Evolutionary conservation across 805 yeast species (phyloP).

Genomic region (Cyberlindnera amylophila): DNA sequence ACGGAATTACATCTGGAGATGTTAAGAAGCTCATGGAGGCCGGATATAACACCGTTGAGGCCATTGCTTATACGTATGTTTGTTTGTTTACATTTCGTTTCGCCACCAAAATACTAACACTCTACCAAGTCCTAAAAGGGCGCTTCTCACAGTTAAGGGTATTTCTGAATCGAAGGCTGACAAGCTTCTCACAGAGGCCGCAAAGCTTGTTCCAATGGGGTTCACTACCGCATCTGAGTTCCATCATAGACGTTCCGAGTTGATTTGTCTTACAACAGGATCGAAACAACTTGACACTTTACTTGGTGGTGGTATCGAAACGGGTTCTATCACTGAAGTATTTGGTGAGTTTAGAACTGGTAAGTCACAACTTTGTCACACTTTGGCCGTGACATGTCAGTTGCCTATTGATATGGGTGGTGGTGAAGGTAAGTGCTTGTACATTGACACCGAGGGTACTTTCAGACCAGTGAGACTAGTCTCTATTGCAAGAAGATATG

Average conservation of each 20-base stretch:
- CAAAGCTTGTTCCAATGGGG: constrained; percentile 88
- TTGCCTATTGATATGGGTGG: constrained; percentile 96
- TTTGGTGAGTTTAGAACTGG: constrained; percentile 98
- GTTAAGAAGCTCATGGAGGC: constrained; percentile 74
- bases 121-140: constrained; percentile 58
- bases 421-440: constrained; percentile 95
- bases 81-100: background rate
- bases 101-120: constrained; percentile 8
- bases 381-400: constrained; percentile 95
- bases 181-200: constrained; percentile 74
- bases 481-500: constrained; percentile 87
- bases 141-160: constrained; percentile 75
- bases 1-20: constrained; percentile 81
- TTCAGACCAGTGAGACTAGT: constrained; percentile 89
- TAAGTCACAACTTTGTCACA: constrained; percentile 94
- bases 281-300: constrained; percentile 90
- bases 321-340: constrained; percentile 93
- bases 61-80: constrained; percentile 76
- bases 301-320: constrained; percentile 94
- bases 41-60: constrained; percentile 86
- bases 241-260: constrained; percentile 82
- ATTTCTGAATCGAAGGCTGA: constrained; percentile 96
- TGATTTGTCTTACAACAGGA: constrained; percentile 92
- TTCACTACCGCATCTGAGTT: constrained; percentile 96
- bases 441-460: constrained; percentile 96